A percentile compares a stretch with the other conserved stretches of the same genome.
Conservation (phyloP, 2,329 filamentous ascomycete species). For the Phaeophleospora eucalypticola region DNA sequence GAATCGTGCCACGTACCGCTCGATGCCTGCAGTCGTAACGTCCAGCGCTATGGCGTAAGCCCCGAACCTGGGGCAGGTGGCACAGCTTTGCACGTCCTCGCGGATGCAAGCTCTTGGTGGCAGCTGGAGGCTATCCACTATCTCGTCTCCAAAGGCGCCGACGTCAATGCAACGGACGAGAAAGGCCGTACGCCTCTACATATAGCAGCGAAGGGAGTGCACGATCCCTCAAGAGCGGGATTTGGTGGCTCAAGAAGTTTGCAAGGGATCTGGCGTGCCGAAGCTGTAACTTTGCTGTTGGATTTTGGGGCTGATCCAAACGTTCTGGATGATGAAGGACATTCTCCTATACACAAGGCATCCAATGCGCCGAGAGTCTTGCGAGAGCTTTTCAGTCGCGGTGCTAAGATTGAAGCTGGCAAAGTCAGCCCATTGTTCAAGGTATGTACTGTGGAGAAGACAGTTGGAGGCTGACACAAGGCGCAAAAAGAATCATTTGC, state of each 20-base stretch:
- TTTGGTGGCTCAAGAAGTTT: too few relatives aligned
- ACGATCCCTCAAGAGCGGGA: too few relatives aligned
- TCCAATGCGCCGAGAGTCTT: neutral
- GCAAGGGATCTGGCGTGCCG: neutral
- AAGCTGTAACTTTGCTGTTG: neutral
- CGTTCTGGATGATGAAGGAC: neutral
- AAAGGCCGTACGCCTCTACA: neutral
- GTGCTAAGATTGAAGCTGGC: neutral
- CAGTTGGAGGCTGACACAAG: neutral
- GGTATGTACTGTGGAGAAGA: neutral
- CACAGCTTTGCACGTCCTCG: neutral
- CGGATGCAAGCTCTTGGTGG: neutral
- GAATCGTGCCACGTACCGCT: too few relatives aligned
- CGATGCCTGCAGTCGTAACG: too few relatives aligned
- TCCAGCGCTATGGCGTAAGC: too few relatives aligned
- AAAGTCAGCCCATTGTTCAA: neutral
- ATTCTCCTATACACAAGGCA: neutral
- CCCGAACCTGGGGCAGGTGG: neutral
- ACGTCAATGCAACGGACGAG: neutral
- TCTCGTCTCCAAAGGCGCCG: neutral
- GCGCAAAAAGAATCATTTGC: too few relatives aligned
- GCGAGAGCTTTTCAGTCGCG: neutral
- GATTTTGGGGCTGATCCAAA: neutral
- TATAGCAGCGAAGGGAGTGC: neutral
- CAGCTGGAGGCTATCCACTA: neutral